Evolutionary conservation across 805 yeast species (phyloP).

Genomic region (Jamesozyma spencerorum): DNA sequence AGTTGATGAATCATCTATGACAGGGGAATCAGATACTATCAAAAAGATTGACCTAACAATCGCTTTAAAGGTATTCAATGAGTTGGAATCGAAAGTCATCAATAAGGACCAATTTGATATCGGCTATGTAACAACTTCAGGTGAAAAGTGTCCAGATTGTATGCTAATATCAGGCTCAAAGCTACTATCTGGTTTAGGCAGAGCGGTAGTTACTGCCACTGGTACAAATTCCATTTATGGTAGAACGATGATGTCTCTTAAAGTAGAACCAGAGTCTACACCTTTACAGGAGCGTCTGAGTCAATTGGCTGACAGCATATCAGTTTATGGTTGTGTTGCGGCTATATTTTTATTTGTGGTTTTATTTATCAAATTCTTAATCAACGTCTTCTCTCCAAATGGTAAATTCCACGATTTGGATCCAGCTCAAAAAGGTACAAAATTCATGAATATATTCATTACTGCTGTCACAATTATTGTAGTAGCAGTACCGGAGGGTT

Average conservation of each 20-base stretch:
- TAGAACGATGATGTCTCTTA: slow-evolving; percentile 73
- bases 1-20: slow-evolving; percentile 84
- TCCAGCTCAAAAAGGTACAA: slow-evolving; percentile 72
- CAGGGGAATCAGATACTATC: slow-evolving; percentile 88
- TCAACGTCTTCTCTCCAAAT: slow-evolving; percentile 38
- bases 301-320: slow-evolving; percentile 81
- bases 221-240: slow-evolving; percentile 89
- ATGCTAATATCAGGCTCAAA: slow-evolving; percentile 87
- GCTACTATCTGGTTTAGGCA: slow-evolving; percentile 76
- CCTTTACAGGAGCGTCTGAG: slow-evolving; percentile 81
- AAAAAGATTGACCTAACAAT: slow-evolving; percentile 50
- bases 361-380: slow-evolving; percentile 65
- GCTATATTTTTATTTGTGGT: slow-evolving; percentile 76
- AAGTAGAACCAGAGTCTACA: slow-evolving; percentile 70
- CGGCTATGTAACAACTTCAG: slow-evolving; percentile 5
- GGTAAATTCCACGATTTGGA: slow-evolving; percentile 37
- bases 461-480: slow-evolving; percentile 89
- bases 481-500: slow-evolving; percentile 99
- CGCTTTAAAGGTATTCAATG: slow-evolving; percentile 28
- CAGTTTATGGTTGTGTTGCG: slow-evolving; percentile 85
- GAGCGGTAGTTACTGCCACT: slow-evolving; percentile 79
- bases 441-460: slow-evolving; percentile 75
- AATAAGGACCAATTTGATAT: slow-evolving; percentile 9
- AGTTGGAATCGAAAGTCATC: slow-evolving; percentile 13
- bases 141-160: slow-evolving; percentile 48